Conservation (phyloP, 805 yeast genomes). For the Cyberlindnera maclurae region DNA sequence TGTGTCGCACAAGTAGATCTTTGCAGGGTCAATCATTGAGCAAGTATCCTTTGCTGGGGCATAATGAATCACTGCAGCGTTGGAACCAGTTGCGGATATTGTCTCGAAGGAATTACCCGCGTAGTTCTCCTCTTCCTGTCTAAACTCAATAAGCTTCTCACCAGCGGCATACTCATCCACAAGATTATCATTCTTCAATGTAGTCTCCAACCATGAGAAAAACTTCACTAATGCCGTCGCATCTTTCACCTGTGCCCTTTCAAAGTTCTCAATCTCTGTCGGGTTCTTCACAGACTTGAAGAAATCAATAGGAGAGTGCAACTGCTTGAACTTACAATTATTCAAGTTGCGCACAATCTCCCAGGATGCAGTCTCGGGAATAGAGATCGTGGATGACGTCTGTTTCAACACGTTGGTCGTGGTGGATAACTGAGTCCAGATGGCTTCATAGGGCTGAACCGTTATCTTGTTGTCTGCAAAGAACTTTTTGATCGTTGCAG, state of each 20-base stretch:
- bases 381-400: conserved; percentile 30
- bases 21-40: conserved; percentile 54
- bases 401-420: conserved; percentile 18
- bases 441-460: conserved; percentile 45
- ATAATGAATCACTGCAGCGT: conserved; percentile 72
- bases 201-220: conserved; percentile 75
- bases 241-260: conserved; percentile 74
- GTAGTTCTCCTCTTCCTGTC: conserved; percentile 47
- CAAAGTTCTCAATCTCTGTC: conserved; percentile 66
- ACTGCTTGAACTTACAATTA: conserved; percentile 29
- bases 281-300: conserved; percentile 73
- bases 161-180: conserved; percentile 65
- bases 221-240: conserved; percentile 70
- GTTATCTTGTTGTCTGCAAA: conserved; percentile 38
- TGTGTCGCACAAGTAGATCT: conserved; percentile 75
- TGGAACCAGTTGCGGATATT: conserved; percentile 69
- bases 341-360: conserved; percentile 49
- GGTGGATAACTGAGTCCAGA: conserved; percentile 49
- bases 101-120: conserved; percentile 71
- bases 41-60: conserved; percentile 56
- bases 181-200: conserved; percentile 34
- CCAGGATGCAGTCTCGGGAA: conserved; percentile 62
- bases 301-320: conserved; percentile 54
- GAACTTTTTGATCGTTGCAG: conserved; percentile 31
- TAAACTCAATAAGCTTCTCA: conserved; percentile 45